A percentile compares a stretch with the other conserved stretches of the same genome.
phyloP scores from a whole-genome alignment of 2,329 filamentous ascomycete genomes.

The Teratosphaeria gauchensis region DNA sequence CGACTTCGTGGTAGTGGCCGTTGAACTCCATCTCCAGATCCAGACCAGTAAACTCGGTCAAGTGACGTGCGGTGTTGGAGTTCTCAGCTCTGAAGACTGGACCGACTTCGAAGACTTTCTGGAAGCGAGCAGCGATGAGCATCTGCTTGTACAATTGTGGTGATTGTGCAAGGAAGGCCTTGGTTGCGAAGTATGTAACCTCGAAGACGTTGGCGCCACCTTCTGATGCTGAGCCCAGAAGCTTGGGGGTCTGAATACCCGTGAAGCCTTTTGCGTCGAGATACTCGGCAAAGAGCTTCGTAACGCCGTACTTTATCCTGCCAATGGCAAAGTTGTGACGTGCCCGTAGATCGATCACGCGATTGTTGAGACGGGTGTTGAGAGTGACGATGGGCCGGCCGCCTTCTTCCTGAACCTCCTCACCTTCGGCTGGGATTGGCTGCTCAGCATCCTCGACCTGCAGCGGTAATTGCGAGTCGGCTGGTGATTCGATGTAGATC shows the following conservation, averaged over 20 bases:
- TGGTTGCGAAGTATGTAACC: slow-evolving; percentile 78
- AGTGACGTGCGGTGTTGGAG: slow-evolving; percentile 72
- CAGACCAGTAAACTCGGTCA: slow-evolving; percentile 83
- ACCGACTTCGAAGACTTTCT: slow-evolving; percentile 68
- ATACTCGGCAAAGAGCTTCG: slow-evolving; percentile 67
- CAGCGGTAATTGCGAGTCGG: slow-evolving; percentile 51
- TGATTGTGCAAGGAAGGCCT: slow-evolving; percentile 69
- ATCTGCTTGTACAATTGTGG: slow-evolving; percentile 85
- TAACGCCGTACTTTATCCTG: slow-evolving; percentile 55
- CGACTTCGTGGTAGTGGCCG: slow-evolving; percentile 66
- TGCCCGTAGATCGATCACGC: slow-evolving; percentile 82
- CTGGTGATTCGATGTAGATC: slow-evolving; percentile 65
- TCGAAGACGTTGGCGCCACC: slow-evolving; percentile 88
- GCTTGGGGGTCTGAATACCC: slow-evolving; percentile 78
- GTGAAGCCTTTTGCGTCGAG: slow-evolving; percentile 66
- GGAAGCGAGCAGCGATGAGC: slow-evolving; percentile 68
- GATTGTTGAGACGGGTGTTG: slow-evolving; percentile 80
- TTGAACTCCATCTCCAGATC: slow-evolving; percentile 85
- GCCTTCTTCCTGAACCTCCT: slow-evolving; percentile 41
- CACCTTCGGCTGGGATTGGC: slow-evolving; percentile 38
- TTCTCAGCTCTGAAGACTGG: slow-evolving; percentile 82
- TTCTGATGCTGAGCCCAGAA: slow-evolving; percentile 84
- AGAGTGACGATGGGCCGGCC: slow-evolving; percentile 64
- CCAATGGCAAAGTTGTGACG: slow-evolving; percentile 87
- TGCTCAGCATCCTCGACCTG: slow-evolving; percentile 45